Evolutionary conservation across 1,139 yeast species (phyloP), one percentile per base, ranked within the genome.

Genomic region (Candida frijolesensis): DNA sequence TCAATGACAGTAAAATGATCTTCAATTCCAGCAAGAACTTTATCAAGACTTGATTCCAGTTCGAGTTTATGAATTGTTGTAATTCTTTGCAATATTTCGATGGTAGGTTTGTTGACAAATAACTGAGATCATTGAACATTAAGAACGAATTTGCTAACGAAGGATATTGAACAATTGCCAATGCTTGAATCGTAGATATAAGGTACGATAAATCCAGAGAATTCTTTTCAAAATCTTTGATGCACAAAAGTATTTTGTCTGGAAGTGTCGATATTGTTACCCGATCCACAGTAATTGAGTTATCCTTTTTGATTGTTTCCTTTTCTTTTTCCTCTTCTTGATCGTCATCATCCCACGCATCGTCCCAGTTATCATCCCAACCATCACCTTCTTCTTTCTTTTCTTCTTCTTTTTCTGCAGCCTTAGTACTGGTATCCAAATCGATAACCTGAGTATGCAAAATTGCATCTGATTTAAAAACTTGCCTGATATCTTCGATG

Each of bases 121-220:
- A 66, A 30, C 58, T 57, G 45, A 75, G 61, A 50, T 76, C 81
- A 52, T 76, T 76, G 51, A 60, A 67, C 29, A 72, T 57, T 19
- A 74, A 51, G 47, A 70, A 74, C 34, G 79, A 74, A 33, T 65
- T 56, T 4, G 65, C 57, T 2, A 67, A 48, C 0, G 64, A 51
- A 0, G 80, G 78, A 54, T 76, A 76, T 5, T 65, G 59, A 4
- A 68, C 58, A 8, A 66, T 54, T 12, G 76, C 60, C 39, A 76
- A 56, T 3, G 79, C 66, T 34, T 67, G 59, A 6, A 74, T 64
- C 1, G 72, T 57, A 3, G 68, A 60, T 0, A 65, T 52, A 16
- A 67, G 52, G 29, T 55, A 53, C 1, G 41, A 33, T 29, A 46
- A n/a, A 32, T 51, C 50, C 44, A 58, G 35, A 6, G 47, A 56